Evolutionary conservation across 2,329 filamentous ascomycete species (phyloP).

Genomic region (Exophiala alcalophila): DNA sequence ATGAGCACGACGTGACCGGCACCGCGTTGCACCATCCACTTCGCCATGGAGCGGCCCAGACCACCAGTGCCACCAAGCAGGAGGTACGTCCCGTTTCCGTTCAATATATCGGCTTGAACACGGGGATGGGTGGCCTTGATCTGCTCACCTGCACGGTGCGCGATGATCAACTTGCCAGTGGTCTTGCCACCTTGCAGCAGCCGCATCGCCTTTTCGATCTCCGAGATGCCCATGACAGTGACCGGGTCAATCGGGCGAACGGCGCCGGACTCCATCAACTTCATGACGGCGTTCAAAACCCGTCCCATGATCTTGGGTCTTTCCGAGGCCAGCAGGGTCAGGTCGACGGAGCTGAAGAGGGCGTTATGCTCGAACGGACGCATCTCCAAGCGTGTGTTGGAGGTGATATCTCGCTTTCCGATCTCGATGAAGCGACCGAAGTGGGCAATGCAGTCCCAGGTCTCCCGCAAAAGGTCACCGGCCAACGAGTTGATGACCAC

Average conservation of each 20-base stretch:
- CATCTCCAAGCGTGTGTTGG: constrained; percentile 29
- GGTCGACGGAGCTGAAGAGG: constrained; percentile 28
- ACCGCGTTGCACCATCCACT: constrained; percentile 31
- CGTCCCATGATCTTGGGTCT: too few species aligned
- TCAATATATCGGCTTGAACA: too few species aligned
- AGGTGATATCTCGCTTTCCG: constrained; percentile 28
- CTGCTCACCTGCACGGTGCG: not conserved
- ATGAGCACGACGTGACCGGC: constrained; percentile 34
- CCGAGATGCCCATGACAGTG: constrained; percentile 1
- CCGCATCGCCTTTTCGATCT: not conserved
- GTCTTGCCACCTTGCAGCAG: not conserved
- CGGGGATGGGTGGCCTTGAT: not conserved
- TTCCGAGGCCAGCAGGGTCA: not conserved
- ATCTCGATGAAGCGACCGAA: constrained; percentile 38
- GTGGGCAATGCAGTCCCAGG: constrained; percentile 30
- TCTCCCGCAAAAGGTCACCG: constrained; percentile 25
- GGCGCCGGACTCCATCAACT: too few species aligned
- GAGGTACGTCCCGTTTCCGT: constrained; percentile 1
- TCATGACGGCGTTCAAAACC: too few species aligned
- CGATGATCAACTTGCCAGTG: not conserved
- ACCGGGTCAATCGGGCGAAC: not conserved
- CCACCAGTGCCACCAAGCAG: constrained; percentile 22
- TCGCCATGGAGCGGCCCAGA: constrained; percentile 28
- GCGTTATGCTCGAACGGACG: constrained; percentile 29
- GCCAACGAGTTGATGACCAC: constrained; percentile 32